Evolutionary conservation across 192 early-diverging fungal species (phyloP).

Genomic region (Dispira parvispora): DNA sequence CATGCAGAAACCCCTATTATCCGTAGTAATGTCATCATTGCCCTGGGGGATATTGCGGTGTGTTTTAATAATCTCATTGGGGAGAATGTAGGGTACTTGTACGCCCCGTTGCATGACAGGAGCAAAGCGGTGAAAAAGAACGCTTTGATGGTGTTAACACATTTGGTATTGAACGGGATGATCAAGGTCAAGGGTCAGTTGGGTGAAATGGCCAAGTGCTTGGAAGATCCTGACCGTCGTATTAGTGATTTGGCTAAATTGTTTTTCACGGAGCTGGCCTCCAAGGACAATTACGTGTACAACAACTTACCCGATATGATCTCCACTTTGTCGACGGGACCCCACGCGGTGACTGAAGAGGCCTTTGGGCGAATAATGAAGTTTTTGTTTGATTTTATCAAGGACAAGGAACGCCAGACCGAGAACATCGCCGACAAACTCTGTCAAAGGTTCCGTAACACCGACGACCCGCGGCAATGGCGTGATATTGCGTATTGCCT

Average conservation of each 20-base stretch:
- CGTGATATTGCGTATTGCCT: slow-evolving; percentile 89
- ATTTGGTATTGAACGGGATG: slow-evolving; percentile 97
- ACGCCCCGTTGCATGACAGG: slow-evolving; percentile 72
- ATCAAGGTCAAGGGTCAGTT: slow-evolving; percentile 98
- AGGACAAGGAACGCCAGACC: slow-evolving; percentile 77
- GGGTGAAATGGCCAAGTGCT: slow-evolving; percentile 95
- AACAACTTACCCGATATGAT: slow-evolving; percentile 99
- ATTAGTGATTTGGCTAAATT: slow-evolving; percentile 85
- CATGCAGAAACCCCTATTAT: slow-evolving; percentile 69
- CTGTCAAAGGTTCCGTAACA: slow-evolving; percentile 80
- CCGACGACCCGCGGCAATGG: slow-evolving; percentile 60
- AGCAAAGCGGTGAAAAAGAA: slow-evolving; percentile 83
- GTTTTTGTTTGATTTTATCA: slow-evolving; percentile 89
- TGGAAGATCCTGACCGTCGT: slow-evolving; percentile 71
- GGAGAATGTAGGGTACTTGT: slow-evolving; percentile 88
- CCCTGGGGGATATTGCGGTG: slow-evolving; percentile 95
- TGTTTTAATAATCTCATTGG: slow-evolving; percentile 95
- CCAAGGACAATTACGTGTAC: slow-evolving; percentile 97
- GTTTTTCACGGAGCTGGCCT: slow-evolving; percentile 90
- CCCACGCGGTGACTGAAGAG: slow-evolving; percentile 58
- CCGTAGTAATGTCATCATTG: slow-evolving; percentile 88
- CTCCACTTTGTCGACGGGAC: slow-evolving; percentile 61
- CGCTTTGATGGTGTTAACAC: slow-evolving; percentile 95
- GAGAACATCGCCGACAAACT: slow-evolving; percentile 95
- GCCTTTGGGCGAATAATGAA: slow-evolving; percentile 82